Evolutionary conservation across 208 protist species (phyloP).

Genomic region (Leishmania braziliensis): DNA sequence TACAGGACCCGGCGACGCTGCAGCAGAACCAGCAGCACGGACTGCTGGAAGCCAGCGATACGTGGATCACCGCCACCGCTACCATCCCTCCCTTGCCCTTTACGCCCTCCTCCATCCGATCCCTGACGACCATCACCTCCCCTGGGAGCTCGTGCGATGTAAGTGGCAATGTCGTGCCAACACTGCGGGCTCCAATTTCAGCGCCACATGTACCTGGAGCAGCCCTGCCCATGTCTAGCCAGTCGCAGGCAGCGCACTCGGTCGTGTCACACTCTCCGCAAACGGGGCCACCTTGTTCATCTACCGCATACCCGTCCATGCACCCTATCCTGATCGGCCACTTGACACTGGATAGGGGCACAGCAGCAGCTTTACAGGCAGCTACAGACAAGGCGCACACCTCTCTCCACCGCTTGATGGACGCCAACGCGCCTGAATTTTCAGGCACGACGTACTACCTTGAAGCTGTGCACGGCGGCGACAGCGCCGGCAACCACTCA

Average conservation of each 20-base stretch:
- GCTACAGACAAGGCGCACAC: background rate
- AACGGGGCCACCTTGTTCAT: background rate
- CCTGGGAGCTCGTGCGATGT: background rate
- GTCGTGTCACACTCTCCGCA: background rate
- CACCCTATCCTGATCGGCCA: conserved; percentile 15
- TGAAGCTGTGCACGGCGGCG: background rate
- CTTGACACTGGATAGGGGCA: background rate
- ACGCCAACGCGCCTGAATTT: background rate
- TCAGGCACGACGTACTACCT: conserved; percentile 1
- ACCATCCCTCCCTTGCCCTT: background rate
- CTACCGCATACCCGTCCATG: background rate
- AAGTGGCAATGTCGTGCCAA: background rate
- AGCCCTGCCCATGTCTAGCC: background rate
- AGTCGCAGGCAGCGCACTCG: background rate
- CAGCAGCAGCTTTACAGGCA: background rate
- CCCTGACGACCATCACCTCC: background rate
- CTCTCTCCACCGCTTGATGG: background rate
- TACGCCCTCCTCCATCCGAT: background rate
- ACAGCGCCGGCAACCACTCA: background rate
- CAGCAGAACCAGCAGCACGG: conserved; percentile 1
- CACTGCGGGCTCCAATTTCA: background rate
- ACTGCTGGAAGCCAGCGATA: background rate
- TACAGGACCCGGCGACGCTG: background rate
- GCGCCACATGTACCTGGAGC: background rate
- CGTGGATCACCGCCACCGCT: background rate